Evolutionary conservation across 208 protist species (phyloP).

Genomic region (Wallacemonas sp.): DNA sequence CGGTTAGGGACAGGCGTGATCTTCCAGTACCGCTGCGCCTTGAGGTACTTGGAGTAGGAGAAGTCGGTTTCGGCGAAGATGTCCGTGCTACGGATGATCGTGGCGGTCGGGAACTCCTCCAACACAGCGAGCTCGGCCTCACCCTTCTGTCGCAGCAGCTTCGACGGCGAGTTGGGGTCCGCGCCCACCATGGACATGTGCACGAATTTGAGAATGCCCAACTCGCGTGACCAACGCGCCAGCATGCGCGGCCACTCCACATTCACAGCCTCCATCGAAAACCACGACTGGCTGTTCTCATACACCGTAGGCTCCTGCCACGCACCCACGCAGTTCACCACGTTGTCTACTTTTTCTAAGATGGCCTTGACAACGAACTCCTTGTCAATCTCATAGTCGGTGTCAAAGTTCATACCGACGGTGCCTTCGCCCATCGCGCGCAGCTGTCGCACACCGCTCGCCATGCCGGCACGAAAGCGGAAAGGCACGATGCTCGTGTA

Average conservation of each 20-base stretch:
- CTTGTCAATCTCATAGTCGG: constrained; percentile 90
- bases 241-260: constrained; percentile 91
- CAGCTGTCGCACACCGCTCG: constrained; percentile 70
- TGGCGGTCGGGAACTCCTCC: constrained; percentile 90
- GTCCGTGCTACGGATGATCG: constrained; percentile 86
- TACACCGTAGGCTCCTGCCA: constrained; percentile 89
- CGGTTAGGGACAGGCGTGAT: constrained; percentile 83
- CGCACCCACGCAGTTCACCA: constrained; percentile 79
- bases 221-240: constrained; percentile 83
- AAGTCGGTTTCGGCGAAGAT: constrained; percentile 89
- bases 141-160: constrained; percentile 86
- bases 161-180: constrained; percentile 82
- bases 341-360: constrained; percentile 86
- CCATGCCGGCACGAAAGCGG: constrained; percentile 79
- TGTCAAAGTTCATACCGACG: constrained; percentile 87
- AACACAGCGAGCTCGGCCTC: constrained; percentile 84
- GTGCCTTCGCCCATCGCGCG: constrained; percentile 81
- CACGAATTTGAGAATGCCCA: constrained; percentile 81
- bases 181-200: constrained; percentile 91
- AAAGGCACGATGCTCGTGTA: constrained; percentile 88
- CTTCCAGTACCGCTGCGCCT: constrained; percentile 83
- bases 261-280: constrained; percentile 89
- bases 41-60: constrained; percentile 87
- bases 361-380: constrained; percentile 91
- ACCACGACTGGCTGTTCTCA: constrained; percentile 91